Base-by-base conservation (phyloP, 371 early-diverging fungal genomes). In the Mortierella sp. region DNA sequence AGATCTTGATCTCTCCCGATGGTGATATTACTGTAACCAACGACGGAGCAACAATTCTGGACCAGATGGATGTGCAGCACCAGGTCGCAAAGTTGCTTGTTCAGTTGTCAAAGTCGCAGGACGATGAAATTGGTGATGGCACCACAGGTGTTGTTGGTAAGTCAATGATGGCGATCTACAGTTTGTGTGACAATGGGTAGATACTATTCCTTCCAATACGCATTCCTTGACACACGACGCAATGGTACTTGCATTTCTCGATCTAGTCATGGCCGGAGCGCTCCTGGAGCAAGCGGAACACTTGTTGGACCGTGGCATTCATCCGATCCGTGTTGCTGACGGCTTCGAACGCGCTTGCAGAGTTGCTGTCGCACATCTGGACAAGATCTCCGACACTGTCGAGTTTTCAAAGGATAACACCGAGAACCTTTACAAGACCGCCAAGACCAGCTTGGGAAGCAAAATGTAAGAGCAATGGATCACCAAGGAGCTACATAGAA, bases 71-170 rank as follows among this genome's bases (percentile, higher is more conserved):
- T 48, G 98, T 99, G 41, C 95, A 98, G 69, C 98, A 99, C 83
- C 98, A 99, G 81, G 98, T 99, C 72, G 98, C 99, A 22, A 97
- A 96, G 82, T 88, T 99, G 22, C 83, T 99, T 56, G 98, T 99
- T 17, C 97, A 99, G 82, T 85, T 99, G 52, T 97, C 97, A 60
- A 93, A 97, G 85, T 91, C 95, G 62, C 99, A 99, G 87, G 99
- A 99, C 85, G 98, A 99, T 76, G 99, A 99, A 85, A 98, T 99
- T 81, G 99, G 99, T 62, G 99, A 99, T 84, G 99, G 99, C 58
- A 99, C 99, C 34, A 99, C 99, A 17, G 96, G 99, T 79, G 98
- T 99, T 63, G 99, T 99, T 77, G 92, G 94, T 94, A 84, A 61
- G 84, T 83, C 31, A 17, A 1, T 37, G 14, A 14, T 40, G 24